Conservation (phyloP, 495 filamentous ascomycete genomes). For the Aspergillus biplanus region DNA sequence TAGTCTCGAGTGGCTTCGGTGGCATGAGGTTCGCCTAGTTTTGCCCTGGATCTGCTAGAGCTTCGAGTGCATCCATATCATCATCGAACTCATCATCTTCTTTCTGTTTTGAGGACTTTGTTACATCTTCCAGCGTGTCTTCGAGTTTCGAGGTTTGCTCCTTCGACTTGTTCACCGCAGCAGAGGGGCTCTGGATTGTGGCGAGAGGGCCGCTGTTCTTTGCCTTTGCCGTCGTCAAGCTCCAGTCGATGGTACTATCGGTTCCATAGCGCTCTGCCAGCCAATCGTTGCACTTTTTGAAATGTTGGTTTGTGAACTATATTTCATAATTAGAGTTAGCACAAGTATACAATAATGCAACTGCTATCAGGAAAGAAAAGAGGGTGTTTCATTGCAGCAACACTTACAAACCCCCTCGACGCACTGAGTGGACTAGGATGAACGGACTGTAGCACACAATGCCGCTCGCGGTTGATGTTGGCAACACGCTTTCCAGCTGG, state of each 20-base stretch:
- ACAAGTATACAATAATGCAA: neutral
- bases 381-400: neutral
- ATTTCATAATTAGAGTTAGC: neutral
- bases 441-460: slow-evolving; percentile 79
- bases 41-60: slow-evolving; percentile 32
- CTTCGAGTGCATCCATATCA: slow-evolving; percentile 47
- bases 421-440: slow-evolving; percentile 94
- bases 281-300: slow-evolving; percentile 90
- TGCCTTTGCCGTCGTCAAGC: slow-evolving; percentile 53
- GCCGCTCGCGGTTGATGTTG: slow-evolving; percentile 68
- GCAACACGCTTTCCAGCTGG: slow-evolving; percentile 75
- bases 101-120: slow-evolving; percentile 4
- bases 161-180: slow-evolving; percentile 24
- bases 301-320: slow-evolving; percentile 86
- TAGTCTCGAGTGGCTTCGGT: too few species aligned
- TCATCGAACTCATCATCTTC: slow-evolving; percentile 42
- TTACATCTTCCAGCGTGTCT: slow-evolving; percentile 5
- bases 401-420: slow-evolving; percentile 67
- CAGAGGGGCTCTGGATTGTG: slow-evolving; percentile 18
- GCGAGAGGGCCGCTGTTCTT: slow-evolving; percentile 16
- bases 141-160: slow-evolving; percentile 9
- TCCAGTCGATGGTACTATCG: slow-evolving; percentile 85
- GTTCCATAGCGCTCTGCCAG: slow-evolving; percentile 74
- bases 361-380: neutral
- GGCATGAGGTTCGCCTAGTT: too few species aligned